Conservation (phyloP, 2,329 filamentous ascomycete genomes). For the Trichoderma sp. region DNA sequence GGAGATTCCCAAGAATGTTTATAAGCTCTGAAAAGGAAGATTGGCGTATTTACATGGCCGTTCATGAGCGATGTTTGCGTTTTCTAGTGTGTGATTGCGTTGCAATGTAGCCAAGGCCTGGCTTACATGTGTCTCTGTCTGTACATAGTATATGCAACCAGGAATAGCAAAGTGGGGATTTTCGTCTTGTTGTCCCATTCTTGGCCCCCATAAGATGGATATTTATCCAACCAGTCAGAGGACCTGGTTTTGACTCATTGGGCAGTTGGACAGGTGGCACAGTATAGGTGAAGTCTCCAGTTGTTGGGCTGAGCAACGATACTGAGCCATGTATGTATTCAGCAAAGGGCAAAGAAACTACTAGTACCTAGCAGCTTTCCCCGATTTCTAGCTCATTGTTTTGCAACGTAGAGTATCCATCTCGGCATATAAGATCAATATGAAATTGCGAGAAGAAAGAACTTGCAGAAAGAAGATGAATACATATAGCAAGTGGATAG, state of each 20-base stretch:
- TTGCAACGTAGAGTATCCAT: background rate
- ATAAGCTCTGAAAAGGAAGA: background rate
- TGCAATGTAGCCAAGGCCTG: background rate
- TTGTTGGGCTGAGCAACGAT: background rate
- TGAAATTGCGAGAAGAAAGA: no score
- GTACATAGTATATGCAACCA: background rate
- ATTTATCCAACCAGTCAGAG: background rate
- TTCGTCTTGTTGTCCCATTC: background rate
- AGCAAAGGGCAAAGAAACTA: background rate
- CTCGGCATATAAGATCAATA: background rate
- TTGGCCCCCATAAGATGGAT: background rate
- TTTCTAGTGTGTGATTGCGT: background rate
- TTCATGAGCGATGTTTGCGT: background rate
- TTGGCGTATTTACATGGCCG: background rate
- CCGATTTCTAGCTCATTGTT: background rate
- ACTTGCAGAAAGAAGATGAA: background rate
- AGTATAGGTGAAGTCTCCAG: background rate
- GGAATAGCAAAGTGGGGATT: background rate
- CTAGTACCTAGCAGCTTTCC: background rate
- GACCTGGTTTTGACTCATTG: background rate
- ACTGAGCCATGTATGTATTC: background rate
- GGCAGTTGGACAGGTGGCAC: background rate
- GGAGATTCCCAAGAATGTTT: background rate
- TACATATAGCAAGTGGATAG: background rate
- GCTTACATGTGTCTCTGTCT: background rate